Percentiles rank a stretch among this genome's conserved stretches.
These are phyloP conservation scores for Buddleja alternifolia DNA, from an alignment of 257 asterid species.

Conservation along the genomic window DNA sequence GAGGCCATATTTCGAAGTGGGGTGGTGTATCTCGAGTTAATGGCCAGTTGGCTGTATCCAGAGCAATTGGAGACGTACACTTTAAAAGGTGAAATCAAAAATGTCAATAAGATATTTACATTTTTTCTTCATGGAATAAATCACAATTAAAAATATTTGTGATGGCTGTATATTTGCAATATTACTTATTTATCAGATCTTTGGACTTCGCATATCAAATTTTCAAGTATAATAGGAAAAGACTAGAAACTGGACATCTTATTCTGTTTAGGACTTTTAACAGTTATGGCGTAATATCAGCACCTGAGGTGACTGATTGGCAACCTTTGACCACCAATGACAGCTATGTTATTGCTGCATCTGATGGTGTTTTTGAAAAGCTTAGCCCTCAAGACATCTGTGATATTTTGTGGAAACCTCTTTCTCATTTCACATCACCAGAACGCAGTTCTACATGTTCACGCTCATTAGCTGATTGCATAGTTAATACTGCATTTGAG, in stretches of 20 bases:
- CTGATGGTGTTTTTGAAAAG: conserved; percentile 92
- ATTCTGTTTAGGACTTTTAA: conserved; percentile 38
- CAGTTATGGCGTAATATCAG: conserved; percentile 96
- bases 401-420: conserved; percentile 74
- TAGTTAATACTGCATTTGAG: conserved; percentile 77
- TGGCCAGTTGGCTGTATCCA: conserved; percentile 91
- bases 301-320: conserved; percentile 98
- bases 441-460: conserved; percentile 60
- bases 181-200: not conserved
- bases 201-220: conserved; percentile 2
- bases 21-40: conserved; percentile 94
- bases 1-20: conserved; percentile 88
- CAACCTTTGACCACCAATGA: conserved; percentile 76
- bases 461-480: conserved; percentile 80
- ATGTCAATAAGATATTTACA: conserved; percentile 16
- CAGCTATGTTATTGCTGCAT: conserved; percentile 87
- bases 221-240: conserved; percentile 9
- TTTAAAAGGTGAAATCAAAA: conserved; percentile 63
- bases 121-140: not conserved
- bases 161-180: conserved; percentile 22
- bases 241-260: conserved; percentile 23
- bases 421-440: conserved; percentile 45
- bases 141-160: not conserved
- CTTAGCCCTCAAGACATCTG: conserved; percentile 88
- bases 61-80: conserved; percentile 87